Base-by-base conservation (phyloP, 2,329 filamentous ascomycete genomes). In the Penicillium sp. region DNA sequence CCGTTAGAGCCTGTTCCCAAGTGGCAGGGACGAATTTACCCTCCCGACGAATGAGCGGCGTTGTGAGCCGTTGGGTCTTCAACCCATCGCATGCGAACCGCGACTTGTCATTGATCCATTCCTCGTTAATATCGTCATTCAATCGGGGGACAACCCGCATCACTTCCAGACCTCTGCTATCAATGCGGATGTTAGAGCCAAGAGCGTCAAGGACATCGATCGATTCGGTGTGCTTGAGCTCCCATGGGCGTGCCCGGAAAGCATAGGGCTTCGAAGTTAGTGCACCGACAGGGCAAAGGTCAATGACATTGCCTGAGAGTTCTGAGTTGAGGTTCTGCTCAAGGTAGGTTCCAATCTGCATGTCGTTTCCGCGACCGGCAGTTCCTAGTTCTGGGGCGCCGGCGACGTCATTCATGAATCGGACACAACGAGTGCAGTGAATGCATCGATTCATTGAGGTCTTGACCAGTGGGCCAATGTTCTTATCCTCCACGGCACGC, bases 381-480 rank as follows among this genome's bases (percentile, higher is more conserved):
- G 92, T 96, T 66, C 94, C 94, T 69, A 99, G 84, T 77, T 99
- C 94, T 35, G 94, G 92, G 58, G 94, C 94, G 69, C 94, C 94
- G 60, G 94, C 94, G 70, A 99, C 83, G 71, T 99, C 94, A 78
- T 97, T 99, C 74, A 94, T 90, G 78, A 99, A 99, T 72, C 94
- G 92, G 67, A 99, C 86, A 78, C 94, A 99, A 71, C 94, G 87
- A 62, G 94, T 99, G 83, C 94, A 99, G 82, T 99, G 94, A 71
- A 99, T 99, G 78, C 94, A 99, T 74, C 94, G 86, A 83, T 99
- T 99, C 94, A 99, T 99, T 48, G 94, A 99, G 4, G 94, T 99
- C 85, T 99, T 99, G 79, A 99, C 90, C 66, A 99, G 78, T 52
- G 94, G 94, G 35, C 94, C 94, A 70, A 99, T 97, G 77, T 99